Conservation (phyloP, 2,329 filamentous ascomycete species). For the Stemphylium lycopersici region DNA sequence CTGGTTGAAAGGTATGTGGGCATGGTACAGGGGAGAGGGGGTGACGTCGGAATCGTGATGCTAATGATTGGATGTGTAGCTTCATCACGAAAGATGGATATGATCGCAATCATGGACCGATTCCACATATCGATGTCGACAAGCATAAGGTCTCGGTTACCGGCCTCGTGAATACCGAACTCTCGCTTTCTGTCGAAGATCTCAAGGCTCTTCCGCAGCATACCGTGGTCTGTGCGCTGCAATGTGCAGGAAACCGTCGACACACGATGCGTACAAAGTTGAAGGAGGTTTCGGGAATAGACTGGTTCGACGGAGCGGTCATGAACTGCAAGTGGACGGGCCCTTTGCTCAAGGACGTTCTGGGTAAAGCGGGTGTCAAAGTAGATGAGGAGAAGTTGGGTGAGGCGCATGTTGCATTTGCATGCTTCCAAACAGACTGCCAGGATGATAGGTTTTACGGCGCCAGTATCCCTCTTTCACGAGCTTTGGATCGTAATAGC, state of each 20-base stretch:
- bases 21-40: neutral
- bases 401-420: constrained; percentile 61
- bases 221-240: constrained; percentile 62
- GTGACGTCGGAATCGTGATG: neutral
- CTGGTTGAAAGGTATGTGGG: constrained; percentile 52
- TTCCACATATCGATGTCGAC: constrained; percentile 55
- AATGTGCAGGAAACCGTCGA: constrained; percentile 66
- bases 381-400: constrained; percentile 36
- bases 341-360: constrained; percentile 60
- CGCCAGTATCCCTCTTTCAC: constrained; percentile 55
- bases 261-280: constrained; percentile 66
- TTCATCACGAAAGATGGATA: constrained; percentile 60
- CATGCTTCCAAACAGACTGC: constrained; percentile 58
- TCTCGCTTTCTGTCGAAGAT: constrained; percentile 56
- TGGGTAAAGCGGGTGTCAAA: constrained; percentile 54
- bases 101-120: constrained; percentile 63
- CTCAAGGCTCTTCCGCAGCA: constrained; percentile 60
- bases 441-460: constrained; percentile 67
- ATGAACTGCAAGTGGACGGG: constrained; percentile 65
- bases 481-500: constrained; percentile 24
- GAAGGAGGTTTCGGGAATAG: constrained; percentile 65
- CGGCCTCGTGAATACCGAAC: constrained; percentile 54
- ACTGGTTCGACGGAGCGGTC: constrained; percentile 66
- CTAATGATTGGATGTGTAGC: constrained; percentile 22
- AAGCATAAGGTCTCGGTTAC: constrained; percentile 56